Conservation (phyloP, 352 stramenopile genomes). For the Globisporangium paddicum region DNA sequence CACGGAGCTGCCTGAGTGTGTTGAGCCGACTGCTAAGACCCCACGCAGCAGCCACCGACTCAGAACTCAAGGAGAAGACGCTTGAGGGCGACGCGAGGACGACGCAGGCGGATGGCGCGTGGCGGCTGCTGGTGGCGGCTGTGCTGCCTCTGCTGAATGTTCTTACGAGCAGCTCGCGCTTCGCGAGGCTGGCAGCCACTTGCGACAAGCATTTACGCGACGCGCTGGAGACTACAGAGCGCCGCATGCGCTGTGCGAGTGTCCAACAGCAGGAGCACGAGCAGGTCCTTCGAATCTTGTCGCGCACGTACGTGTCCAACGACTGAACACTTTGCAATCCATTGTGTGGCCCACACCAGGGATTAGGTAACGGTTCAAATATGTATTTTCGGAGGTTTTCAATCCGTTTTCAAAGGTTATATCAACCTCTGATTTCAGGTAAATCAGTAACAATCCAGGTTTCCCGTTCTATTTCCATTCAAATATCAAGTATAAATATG, state of each 20-base stretch:
- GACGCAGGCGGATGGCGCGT: not conserved
- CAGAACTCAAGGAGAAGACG: not conserved
- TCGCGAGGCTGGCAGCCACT: not conserved
- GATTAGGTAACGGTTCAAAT: constrained; percentile 3
- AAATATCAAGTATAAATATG: not conserved
- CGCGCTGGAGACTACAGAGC: not conserved
- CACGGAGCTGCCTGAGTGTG: not conserved
- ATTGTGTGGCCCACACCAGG: not conserved
- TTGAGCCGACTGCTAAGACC: constrained; percentile 3
- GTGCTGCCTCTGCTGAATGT: constrained; percentile 12
- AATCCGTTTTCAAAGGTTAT: not conserved
- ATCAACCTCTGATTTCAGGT: not conserved
- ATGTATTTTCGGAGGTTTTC: not conserved
- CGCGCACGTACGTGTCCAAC: constrained; percentile 8
- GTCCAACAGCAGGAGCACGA: constrained; percentile 13
- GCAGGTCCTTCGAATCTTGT: constrained; percentile 1
- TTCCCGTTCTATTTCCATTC: no score
- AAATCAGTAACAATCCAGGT: not conserved
- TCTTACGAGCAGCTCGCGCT: constrained; percentile 1
- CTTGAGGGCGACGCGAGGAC: not conserved
- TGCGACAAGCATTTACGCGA: not conserved
- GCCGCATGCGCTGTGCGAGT: not conserved
- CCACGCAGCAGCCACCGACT: not conserved
- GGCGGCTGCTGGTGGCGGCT: not conserved
- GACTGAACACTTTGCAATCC: constrained; percentile 4